phyloP scores from a whole-genome alignment of 129 eudicot species.

The Scalesia atractyloides region DNA sequence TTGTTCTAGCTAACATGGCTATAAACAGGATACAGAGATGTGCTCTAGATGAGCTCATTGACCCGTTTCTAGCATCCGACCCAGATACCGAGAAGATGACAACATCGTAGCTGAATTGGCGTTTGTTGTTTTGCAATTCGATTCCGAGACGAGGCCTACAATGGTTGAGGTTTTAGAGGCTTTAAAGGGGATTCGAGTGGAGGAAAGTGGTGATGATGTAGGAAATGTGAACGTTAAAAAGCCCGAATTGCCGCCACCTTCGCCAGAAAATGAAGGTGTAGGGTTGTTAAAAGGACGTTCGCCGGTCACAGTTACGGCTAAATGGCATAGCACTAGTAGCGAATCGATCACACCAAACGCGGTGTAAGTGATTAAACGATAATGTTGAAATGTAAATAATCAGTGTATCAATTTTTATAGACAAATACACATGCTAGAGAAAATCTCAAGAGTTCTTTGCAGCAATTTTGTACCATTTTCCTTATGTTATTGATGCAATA shows the following conservation, averaged over 20 bases:
- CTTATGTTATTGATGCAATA: no score
- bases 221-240: neutral
- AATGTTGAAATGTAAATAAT: conserved; percentile 12
- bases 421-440: neutral
- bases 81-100: conserved; percentile 59
- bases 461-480: neutral
- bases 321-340: conserved; percentile 54
- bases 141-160: conserved; percentile 85
- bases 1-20: conserved; percentile 76
- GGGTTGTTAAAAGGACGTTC: conserved; percentile 59
- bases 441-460: neutral
- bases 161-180: conserved; percentile 68
- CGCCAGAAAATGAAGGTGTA: conserved; percentile 60
- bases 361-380: conserved; percentile 15
- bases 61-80: conserved; percentile 49
- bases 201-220: conserved; percentile 16
- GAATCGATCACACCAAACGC: conserved; percentile 46
- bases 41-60: conserved; percentile 68
- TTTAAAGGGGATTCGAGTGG: conserved; percentile 49
- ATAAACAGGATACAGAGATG: conserved; percentile 68
- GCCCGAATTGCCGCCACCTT: conserved; percentile 38
- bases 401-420: neutral
- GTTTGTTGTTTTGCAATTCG: conserved; percentile 71
- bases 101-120: conserved; percentile 75
- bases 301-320: conserved; percentile 54